Evolutionary conservation across 805 yeast genomes (phyloP).

Genomic region (Schwanniomyces occidentalis): DNA sequence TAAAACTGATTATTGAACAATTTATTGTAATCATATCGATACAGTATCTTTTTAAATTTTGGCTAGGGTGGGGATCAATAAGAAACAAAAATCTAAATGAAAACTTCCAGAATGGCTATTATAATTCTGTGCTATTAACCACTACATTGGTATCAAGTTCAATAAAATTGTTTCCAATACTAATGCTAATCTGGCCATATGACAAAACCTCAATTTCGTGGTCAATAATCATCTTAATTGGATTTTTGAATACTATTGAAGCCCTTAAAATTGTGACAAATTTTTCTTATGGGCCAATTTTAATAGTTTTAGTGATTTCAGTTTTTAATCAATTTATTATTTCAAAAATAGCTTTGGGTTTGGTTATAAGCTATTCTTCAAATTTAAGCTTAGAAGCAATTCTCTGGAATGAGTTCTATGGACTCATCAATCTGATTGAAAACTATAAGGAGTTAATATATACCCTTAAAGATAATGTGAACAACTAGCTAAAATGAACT

Average conservation of each 20-base stretch:
- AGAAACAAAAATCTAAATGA: slow-evolving; percentile 15
- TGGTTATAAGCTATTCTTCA: slow-evolving; percentile 13
- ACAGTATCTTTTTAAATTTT: slow-evolving; percentile 20
- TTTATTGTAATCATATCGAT: slow-evolving; percentile 38
- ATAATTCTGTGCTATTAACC: slow-evolving; percentile 53
- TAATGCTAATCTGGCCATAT: slow-evolving; percentile 96
- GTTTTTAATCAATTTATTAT: slow-evolving; percentile 12
- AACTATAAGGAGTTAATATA: slow-evolving; percentile 4
- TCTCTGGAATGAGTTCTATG: slow-evolving; percentile 11
- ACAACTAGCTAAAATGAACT: not conserved
- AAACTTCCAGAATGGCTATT: slow-evolving; percentile 32
- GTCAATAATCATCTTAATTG: slow-evolving; percentile 57
- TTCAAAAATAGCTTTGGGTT: slow-evolving; percentile 15
- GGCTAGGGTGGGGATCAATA: slow-evolving; percentile 15
- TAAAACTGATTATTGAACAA: slow-evolving; percentile 52
- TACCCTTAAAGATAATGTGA: slow-evolving; percentile 1
- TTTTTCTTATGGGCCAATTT: slow-evolving; percentile 14
- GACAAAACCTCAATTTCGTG: slow-evolving; percentile 69
- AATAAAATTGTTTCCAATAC: slow-evolving; percentile 81
- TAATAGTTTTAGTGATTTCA: slow-evolving; percentile 16
- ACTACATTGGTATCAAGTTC: slow-evolving; percentile 76
- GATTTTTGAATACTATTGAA: slow-evolving; percentile 64
- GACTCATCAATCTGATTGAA: slow-evolving; percentile 1
- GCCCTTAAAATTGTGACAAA: slow-evolving; percentile 37
- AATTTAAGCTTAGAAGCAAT: slow-evolving; percentile 9